Percentiles rank a stretch among this genome's conserved stretches.
Evolutionary conservation across 2,329 filamentous ascomycete genomes (phyloP).

Genomic region (Cercospora canescens): DNA sequence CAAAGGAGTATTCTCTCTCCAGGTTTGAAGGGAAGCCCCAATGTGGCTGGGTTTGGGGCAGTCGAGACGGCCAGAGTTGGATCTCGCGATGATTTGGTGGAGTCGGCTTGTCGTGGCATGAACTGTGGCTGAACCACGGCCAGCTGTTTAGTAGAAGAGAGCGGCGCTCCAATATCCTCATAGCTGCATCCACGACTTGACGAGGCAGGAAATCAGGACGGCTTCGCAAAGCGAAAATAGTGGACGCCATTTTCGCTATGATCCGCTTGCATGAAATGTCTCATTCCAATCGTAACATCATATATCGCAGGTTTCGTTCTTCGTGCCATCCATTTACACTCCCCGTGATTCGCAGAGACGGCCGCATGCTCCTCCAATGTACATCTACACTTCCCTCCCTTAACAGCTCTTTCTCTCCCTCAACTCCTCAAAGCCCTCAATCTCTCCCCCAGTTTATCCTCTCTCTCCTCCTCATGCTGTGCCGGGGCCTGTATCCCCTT

Average conservation of each 20-base stretch:
- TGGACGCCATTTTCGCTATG: neutral
- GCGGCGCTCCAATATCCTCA: no score
- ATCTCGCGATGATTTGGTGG: neutral
- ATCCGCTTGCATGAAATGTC: neutral
- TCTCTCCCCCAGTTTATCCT: slow-evolving; percentile 68
- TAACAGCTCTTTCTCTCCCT: neutral
- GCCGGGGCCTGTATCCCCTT: slow-evolving; percentile 59
- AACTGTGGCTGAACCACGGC: neutral
- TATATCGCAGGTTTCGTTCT: neutral
- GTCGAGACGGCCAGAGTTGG: neutral
- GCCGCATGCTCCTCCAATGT: neutral
- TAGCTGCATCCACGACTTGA: no score
- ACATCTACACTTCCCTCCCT: neutral
- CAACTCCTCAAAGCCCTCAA: slow-evolving; percentile 55
- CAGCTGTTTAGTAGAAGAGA: no score
- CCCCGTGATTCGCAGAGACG: neutral
- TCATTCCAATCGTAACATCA: slow-evolving; percentile 6
- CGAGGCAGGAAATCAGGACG: no score
- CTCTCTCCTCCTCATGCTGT: slow-evolving; percentile 65
- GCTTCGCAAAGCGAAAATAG: neutral
- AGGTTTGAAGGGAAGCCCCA: no score
- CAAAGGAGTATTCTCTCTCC: no score
- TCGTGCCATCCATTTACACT: neutral
- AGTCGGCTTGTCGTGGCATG: neutral
- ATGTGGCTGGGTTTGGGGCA: neutral